Conservation (phyloP, 2,329 filamentous ascomycete species). For the Ceratocystis eucalypticola region DNA sequence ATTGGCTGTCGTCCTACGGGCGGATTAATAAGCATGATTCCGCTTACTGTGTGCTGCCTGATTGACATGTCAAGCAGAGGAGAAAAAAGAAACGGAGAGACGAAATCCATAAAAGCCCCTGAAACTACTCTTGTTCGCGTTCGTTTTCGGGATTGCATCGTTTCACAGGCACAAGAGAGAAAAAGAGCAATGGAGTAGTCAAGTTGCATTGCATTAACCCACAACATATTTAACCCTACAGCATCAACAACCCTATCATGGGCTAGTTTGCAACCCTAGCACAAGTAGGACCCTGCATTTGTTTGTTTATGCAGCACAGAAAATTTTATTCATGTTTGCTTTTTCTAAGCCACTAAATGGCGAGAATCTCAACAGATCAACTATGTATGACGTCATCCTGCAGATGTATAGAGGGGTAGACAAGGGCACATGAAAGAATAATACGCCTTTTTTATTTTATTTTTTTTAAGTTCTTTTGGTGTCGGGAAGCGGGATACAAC, state of each 20-base stretch:
- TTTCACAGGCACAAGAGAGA: not conserved
- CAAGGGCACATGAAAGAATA: not conserved
- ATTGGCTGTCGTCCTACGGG: no score
- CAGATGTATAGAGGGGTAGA: not conserved
- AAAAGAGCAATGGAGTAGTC: no score
- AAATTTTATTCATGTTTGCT: not conserved
- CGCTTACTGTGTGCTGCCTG: no score
- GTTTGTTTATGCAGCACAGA: not conserved
- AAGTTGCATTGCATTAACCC: no score
- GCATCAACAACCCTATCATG: not conserved
- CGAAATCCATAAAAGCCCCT: not conserved
- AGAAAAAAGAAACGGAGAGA: not conserved
- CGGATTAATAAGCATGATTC: no score
- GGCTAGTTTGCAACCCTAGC: not conserved
- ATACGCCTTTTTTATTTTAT: not conserved
- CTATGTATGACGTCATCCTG: not conserved
- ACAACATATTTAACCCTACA: not conserved
- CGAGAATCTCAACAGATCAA: not conserved
- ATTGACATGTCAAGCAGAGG: no score
- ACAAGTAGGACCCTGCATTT: not conserved
- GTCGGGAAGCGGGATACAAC: not conserved
- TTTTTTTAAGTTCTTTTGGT: not conserved
- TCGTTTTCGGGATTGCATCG: conserved; percentile 15
- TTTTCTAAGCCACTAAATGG: not conserved
- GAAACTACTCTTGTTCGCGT: conserved; percentile 15